Base-by-base conservation (phyloP, 441 rosid genomes). In the Pelargonium cotyledonis region DNA sequence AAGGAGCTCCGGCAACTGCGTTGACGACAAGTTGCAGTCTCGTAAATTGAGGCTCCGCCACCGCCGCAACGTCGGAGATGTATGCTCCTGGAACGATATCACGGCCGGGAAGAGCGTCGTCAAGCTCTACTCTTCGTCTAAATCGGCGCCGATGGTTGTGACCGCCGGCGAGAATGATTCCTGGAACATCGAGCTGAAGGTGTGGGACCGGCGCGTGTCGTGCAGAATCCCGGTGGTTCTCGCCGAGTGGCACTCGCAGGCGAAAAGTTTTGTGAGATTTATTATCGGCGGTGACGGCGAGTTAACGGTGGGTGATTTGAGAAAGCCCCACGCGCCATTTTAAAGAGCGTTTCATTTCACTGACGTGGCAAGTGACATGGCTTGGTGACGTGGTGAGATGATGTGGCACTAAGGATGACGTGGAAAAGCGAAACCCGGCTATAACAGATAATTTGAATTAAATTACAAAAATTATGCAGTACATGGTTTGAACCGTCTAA, bases 71-170 rank as follows among this genome's bases (percentile, higher is more conserved):
- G 3, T 46, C 53, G 86, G 82, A 5, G 90, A 88, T 44, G 70
- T 89, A 6, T 85, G 90, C 68, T 84, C 97, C n/a, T 83, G 82
- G 83, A 74, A 88, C 8, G 94, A 90, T 71, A 75, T 88, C 47
- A 77, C 84, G n/a, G 51, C 72, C 62, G 90, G 89, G 2, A 85
- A 81, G 41, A 90, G 78, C 75, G 96, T 93, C 14, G 98, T 93
- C 65, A 90, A 89, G 82, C 86, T 93, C 0, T 90, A 97, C 26
- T 2, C 2, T 23, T 2, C 26, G 26, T 0, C 26, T 0, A 2
- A 0, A 23, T 23, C 26, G 26, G 47, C 77, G 16, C 74, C 94
- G 19, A 79, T 85, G 53, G 67, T 84, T 0, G 58, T 86, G n/a
- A 76, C 88, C 6, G 85, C 82, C 18, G 82, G 76, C 51, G 55